Evolutionary conservation across 768 basidiomycete genomes (phyloP).

Genomic region (Pholiota microspora): DNA sequence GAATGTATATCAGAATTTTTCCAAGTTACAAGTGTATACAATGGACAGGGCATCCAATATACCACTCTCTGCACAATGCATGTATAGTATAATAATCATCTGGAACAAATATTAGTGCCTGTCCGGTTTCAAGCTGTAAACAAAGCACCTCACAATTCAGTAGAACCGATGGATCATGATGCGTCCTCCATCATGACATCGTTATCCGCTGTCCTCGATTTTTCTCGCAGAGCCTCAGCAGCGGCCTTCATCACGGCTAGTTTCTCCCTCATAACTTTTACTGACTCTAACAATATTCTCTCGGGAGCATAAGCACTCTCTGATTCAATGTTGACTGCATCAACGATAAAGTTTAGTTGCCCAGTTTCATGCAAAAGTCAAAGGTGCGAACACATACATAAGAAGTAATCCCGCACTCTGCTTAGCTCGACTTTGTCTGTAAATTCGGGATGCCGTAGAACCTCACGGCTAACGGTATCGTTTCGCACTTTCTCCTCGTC

Average conservation of each 20-base stretch:
- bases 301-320: conserved; percentile 88
- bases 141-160: not conserved
- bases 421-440: conserved; percentile 78
- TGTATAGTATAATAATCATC: conserved; percentile 3
- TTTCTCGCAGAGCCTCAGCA: conserved; percentile 53
- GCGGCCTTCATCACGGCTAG: conserved; percentile 58
- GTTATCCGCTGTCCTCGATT: conserved; percentile 28
- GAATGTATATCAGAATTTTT: not conserved
- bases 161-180: not conserved
- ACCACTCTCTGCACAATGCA: conserved; percentile 1
- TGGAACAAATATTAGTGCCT: not conserved
- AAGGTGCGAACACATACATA: conserved; percentile 57
- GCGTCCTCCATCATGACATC: conserved; percentile 52
- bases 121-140: too few relatives aligned
- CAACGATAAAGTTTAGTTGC: not conserved
- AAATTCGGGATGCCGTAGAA: conserved; percentile 90
- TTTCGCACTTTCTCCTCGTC: conserved; percentile 66
- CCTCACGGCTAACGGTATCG: conserved; percentile 91
- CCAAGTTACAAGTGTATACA: too few relatives aligned
- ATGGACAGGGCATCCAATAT: not conserved
- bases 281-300: conserved; percentile 75
- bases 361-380: not conserved
- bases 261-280: conserved; percentile 82
- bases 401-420: conserved; percentile 87
- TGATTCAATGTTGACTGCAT: conserved; percentile 82